Evolutionary conservation across 306 rosid genomes (phyloP), one percentile per base, ranked within the genome.

Genomic region (Corylus heterophylla): DNA sequence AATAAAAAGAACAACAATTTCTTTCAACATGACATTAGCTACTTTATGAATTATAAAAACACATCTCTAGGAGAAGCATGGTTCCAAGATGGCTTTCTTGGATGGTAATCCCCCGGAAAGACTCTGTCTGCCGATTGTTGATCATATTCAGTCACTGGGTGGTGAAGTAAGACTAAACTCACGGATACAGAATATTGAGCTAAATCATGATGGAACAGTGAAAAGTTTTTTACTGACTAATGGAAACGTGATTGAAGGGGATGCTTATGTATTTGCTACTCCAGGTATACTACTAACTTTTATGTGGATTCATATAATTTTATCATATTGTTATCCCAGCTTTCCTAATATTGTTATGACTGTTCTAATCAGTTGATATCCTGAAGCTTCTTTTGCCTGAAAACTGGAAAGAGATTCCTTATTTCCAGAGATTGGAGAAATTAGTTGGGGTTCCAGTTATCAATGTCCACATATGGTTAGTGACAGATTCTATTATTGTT

Each of bases 21-120:
- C 35, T 48, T 58, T 20, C 27, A 69, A 31, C 31, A 20, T 58
- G 62, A 72, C 62, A 31, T 18, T 56, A 73, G 54, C 74, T 78
- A 81, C 73, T 77, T 73, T 55, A 14, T 70, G 7, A 37, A 69
- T 69, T 73, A 20, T 76, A 55, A 64, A 73, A 82, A 74, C 51
- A 47, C 80, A 77, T 79, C 74, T 75, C 77, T 69, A 95, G 98
- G 98, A 95, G 88, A 95, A 95, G 83, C 97, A 95, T 77, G 98
- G 98, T 76, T 95, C 98, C 74, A 95, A 95, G 87, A 92, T 95
- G 97, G 98, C 98, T 74, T 95, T 95, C 87, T 89, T 95, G 86
- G 98, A 95, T 82, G 98, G 98, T 35, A 91, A 84, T 50, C 98
- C 98, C 45, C 98, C 98, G 0, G 98, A 95, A 88, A 92, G 98